Percentiles rank a stretch among this genome's conserved stretches.
These are phyloP conservation scores for Bonia amplexicaulis DNA, from an alignment of 176 grass and related monocot species.

Conservation along the genomic window DNA sequence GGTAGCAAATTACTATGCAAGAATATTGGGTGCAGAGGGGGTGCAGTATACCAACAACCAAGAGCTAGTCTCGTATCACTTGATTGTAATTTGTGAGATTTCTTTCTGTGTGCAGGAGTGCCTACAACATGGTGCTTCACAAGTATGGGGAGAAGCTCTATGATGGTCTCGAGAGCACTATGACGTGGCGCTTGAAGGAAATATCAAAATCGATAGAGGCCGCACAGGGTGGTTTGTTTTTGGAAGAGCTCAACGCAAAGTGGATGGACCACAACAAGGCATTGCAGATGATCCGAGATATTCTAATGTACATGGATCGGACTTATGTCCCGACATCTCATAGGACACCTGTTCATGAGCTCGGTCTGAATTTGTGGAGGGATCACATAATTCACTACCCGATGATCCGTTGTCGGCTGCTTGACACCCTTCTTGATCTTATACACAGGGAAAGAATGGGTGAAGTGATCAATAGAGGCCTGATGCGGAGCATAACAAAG, in stretches of 20 bases:
- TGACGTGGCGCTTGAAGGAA: conserved; percentile 75
- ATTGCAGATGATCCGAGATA: conserved; percentile 86
- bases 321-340: conserved; percentile 53
- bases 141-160: conserved; percentile 91
- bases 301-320: conserved; percentile 98
- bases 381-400: conserved; percentile 74
- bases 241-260: conserved; percentile 76
- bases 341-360: conserved; percentile 85
- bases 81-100: conserved; percentile 4
- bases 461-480: conserved; percentile 81
- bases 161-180: conserved; percentile 57
- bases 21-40: not conserved
- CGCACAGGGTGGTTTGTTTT: conserved; percentile 74
- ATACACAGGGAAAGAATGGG: conserved; percentile 74
- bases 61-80: not conserved
- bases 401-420: conserved; percentile 64
- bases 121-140: conserved; percentile 99
- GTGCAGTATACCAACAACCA: not conserved
- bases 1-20: not conserved
- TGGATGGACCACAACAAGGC: conserved; percentile 97
- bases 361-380: conserved; percentile 87
- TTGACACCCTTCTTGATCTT: conserved; percentile 81
- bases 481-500: conserved; percentile 87
- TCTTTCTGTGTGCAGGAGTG: conserved; percentile 53
- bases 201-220: conserved; percentile 75